Evolutionary conservation across 345 rosid genomes (phyloP).

Genomic region (Pistacia vera): DNA sequence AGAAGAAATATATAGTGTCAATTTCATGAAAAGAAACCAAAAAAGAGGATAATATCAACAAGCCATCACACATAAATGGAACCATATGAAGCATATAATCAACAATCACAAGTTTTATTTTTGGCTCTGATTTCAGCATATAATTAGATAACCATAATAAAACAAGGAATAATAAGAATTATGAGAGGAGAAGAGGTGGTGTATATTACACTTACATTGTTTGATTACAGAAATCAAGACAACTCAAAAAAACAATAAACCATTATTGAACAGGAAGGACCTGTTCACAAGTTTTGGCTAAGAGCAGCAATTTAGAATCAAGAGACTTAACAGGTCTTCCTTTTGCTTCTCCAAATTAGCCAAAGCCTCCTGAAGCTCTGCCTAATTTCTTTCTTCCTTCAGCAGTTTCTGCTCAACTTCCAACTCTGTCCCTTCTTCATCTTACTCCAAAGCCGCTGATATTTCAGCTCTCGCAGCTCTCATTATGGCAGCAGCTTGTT

Average conservation of each 20-base stretch:
- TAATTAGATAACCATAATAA: not conserved
- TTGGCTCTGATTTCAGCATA: not conserved
- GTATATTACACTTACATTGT: not conserved
- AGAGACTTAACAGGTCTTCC: constrained; percentile 71
- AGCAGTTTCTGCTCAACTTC: constrained; percentile 66
- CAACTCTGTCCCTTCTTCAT: constrained; percentile 88
- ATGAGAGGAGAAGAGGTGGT: not conserved
- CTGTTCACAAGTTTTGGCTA: constrained; percentile 80
- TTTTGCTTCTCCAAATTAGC: constrained; percentile 80
- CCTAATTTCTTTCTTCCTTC: constrained; percentile 82
- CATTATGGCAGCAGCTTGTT: constrained; percentile 77
- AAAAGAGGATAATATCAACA: too few relatives aligned
- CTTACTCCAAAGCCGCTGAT: constrained; percentile 77
- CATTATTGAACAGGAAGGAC: constrained; percentile 64
- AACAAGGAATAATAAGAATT: not conserved
- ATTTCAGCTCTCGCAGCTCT: constrained; percentile 92
- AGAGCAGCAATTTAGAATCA: constrained; percentile 78
- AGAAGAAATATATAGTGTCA: too few relatives aligned
- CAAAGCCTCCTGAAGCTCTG: constrained; percentile 76
- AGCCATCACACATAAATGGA: too few relatives aligned
- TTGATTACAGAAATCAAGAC: not conserved
- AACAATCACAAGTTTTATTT: too few relatives aligned
- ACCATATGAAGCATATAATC: too few relatives aligned
- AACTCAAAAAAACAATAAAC: not conserved
- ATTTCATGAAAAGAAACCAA: too few relatives aligned